phyloP scores from a whole-genome alignment of 2,329 filamentous ascomycete genomes.

The Fusarium bulbicola region DNA sequence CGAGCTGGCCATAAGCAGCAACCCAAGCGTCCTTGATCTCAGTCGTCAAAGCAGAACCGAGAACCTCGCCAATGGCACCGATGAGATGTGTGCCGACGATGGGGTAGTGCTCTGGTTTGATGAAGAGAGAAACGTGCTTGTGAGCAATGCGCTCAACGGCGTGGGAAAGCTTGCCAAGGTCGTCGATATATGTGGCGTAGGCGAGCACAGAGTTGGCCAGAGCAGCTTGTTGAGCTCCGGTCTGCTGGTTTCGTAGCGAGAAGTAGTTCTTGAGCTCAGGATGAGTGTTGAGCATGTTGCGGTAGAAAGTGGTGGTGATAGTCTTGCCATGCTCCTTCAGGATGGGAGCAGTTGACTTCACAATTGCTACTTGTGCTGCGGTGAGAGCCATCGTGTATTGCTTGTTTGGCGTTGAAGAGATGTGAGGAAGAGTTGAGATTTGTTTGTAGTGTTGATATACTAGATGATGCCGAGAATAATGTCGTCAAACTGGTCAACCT shows the following conservation, averaged over 20 bases:
- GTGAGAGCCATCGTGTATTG: slow-evolving; percentile 60
- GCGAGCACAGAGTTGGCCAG: slow-evolving; percentile 75
- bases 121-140: slow-evolving; percentile 78
- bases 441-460: slow-evolving; percentile 5
- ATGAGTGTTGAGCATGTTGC: slow-evolving; percentile 70
- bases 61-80: slow-evolving; percentile 71
- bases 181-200: slow-evolving; percentile 78
- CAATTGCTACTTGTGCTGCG: slow-evolving; percentile 70
- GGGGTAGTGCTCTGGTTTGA: slow-evolving; percentile 74
- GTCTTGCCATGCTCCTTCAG: slow-evolving; percentile 72
- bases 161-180: slow-evolving; percentile 67
- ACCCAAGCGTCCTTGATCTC: slow-evolving; percentile 77
- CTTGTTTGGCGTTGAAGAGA: background rate
- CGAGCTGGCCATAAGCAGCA: slow-evolving; percentile 75
- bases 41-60: slow-evolving; percentile 72
- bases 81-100: slow-evolving; percentile 76
- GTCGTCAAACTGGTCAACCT: background rate
- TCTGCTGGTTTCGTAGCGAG: slow-evolving; percentile 74
- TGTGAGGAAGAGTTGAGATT: background rate
- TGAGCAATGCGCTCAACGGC: slow-evolving; percentile 75
- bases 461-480: slow-evolving; percentile 10
- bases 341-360: slow-evolving; percentile 81
- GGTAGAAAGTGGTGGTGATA: slow-evolving; percentile 79
- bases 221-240: slow-evolving; percentile 73
- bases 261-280: slow-evolving; percentile 76